Base-by-base conservation (phyloP, 73 alveolate species). In the Paraurostyla sp. region DNA sequence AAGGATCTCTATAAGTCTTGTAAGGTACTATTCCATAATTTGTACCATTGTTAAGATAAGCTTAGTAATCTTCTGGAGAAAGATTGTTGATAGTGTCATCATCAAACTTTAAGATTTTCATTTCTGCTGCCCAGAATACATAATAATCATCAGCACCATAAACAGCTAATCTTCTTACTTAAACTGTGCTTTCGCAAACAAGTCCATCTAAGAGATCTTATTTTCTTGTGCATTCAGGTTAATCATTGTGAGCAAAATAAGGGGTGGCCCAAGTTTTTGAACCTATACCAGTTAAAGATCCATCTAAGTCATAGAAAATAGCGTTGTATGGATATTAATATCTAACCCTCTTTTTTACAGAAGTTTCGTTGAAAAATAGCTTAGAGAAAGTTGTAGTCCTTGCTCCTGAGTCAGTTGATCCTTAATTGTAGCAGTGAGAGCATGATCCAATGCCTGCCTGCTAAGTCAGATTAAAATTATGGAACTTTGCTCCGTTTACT, bases 361-460 rank as follows among this genome's bases (percentile, higher is more conserved):
- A 13, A 22, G 83, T 22, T 18, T 32, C 3, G 45, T 73, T 71
- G 54, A 43, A 73, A 71, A 13, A 30, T 0, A 73, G 13, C 13
- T 36, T 46, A 40, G 36, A 16, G 48, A 73, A 73, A 16, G 87
- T 30, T 15, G 45, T 35, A 18, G 87, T 73, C 45, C 87, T 73
- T 25, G 87, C 87, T 6, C 87, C 87, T 6, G 68, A 30, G 41
- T 73, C 87, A 22, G 87, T 73, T 22, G 87, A 41, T 22, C 71
- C 87, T 49, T 68, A 71, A 46, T 73, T 68, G 87, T 43, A 73
- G 41, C 87, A 73, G 41, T 73, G 87, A 45, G 87, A 73, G 59
- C 87, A 73, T 6, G 87, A 73, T 11, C 87, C 87, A 15, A 73
- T 18, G 22, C 51, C 69, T 1, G 49, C 57, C 22, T 73, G 65